Conservation (phyloP, 73 alveolate genomes). For the Blepharisma japonicum region DNA sequence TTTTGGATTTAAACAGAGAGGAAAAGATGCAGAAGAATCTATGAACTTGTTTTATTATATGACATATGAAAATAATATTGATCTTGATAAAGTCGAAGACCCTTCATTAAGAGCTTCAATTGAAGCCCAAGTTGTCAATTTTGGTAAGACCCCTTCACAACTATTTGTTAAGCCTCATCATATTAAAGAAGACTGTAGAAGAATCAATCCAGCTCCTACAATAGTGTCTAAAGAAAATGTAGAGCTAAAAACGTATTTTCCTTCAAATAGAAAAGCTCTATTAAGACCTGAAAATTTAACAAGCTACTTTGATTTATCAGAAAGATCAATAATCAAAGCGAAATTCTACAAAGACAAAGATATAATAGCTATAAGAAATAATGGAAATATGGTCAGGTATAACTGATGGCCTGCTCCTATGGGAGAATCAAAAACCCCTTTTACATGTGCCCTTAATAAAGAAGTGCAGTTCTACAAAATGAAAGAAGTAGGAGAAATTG, state of each 20-base stretch:
- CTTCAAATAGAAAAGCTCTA: not conserved
- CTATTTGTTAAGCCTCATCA: conserved; percentile 73
- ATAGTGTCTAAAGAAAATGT: not conserved
- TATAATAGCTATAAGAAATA: not conserved
- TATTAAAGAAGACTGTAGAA: conserved; percentile 18
- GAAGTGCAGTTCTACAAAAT: not conserved
- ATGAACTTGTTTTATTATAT: conserved; percentile 65
- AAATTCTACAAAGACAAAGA: conserved; percentile 1
- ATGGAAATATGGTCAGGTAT: not conserved
- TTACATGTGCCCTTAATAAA: not conserved
- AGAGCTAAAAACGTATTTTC: not conserved
- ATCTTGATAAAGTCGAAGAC: conserved; percentile 19
- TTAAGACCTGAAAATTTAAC: not conserved
- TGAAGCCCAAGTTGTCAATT: not conserved
- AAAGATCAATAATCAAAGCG: not conserved
- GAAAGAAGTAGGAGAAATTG: not conserved
- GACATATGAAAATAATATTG: conserved; percentile 76
- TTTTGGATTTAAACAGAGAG: conserved; percentile 85
- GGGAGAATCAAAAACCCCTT: not conserved
- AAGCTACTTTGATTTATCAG: not conserved
- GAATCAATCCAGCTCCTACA: not conserved
- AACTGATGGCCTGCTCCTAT: not conserved
- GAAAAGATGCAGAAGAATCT: conserved; percentile 84
- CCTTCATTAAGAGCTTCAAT: not conserved
- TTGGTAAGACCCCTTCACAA: conserved; percentile 23